Evolutionary conservation across 1,284 basidiomycete genomes (phyloP).

Genomic region (Ceratobasidium sp.): DNA sequence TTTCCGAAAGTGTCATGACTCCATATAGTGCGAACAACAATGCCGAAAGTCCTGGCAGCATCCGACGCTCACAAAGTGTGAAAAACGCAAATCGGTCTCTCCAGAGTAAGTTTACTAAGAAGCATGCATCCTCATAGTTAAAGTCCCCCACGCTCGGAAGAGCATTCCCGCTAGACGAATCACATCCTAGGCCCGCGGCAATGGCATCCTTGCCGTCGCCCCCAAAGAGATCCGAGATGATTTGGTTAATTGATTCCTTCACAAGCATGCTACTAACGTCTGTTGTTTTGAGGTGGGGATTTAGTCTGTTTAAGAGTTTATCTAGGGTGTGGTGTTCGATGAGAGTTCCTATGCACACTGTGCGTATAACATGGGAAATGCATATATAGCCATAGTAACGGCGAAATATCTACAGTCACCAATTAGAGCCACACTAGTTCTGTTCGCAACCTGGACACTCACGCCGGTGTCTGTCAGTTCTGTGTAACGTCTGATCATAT

Average conservation of each 20-base stretch:
- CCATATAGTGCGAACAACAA: neutral
- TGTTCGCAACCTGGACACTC: no score
- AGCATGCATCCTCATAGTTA: neutral
- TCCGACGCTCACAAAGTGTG: neutral
- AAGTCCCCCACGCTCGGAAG: neutral
- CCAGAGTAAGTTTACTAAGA: neutral
- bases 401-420: neutral
- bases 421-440: no score
- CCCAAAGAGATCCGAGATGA: no score
- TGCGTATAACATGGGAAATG: neutral
- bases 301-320: neutral
- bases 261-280: neutral
- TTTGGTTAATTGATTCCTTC: neutral
- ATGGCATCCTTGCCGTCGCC: no score
- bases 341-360: neutral
- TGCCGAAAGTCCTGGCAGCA: neutral
- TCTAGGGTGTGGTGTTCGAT: neutral
- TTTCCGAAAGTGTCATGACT: neutral
- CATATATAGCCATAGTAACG: slow-evolving; percentile 5
- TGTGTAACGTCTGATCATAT: neutral
- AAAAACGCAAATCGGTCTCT: neutral
- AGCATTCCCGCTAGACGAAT: neutral
- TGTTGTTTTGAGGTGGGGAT: neutral
- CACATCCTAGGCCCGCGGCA: neutral
- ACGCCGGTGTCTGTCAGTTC: neutral